These are phyloP conservation scores for Dipodascopsis uninucleata DNA, from an alignment of 805 yeast species.

Conservation along the genomic window DNA sequence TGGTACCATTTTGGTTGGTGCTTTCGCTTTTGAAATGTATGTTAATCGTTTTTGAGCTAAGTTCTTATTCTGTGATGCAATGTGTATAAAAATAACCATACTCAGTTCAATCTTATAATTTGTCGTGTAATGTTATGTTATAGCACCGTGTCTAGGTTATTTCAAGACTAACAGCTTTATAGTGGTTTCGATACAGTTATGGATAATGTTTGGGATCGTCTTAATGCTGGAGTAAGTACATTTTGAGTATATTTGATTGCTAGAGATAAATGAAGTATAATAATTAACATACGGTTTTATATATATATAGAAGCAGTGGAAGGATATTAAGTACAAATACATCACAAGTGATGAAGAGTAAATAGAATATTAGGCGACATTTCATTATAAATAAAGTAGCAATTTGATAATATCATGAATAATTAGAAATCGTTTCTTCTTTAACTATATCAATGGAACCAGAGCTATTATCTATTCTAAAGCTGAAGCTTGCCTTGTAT, in stretches of 20 bases:
- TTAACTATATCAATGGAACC: no score
- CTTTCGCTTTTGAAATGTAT: slow-evolving; percentile 71
- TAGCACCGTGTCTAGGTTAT: background rate
- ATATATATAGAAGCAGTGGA: slow-evolving; percentile 25
- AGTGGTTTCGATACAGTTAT: slow-evolving; percentile 37
- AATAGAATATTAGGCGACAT: no score
- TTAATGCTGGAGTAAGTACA: slow-evolving; percentile 39
- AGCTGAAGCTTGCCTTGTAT: no score
- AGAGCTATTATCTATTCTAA: no score
- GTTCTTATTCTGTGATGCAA: background rate
- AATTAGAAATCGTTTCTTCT: no score
- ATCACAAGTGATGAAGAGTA: slow-evolving; percentile 16
- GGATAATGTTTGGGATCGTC: slow-evolving; percentile 38
- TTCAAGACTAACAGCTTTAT: background rate
- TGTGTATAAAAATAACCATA: background rate
- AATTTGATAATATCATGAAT: no score
- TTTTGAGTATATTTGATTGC: background rate
- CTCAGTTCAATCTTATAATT: background rate
- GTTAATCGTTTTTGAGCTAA: slow-evolving; percentile 2
- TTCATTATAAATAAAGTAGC: no score
- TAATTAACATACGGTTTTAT: no score
- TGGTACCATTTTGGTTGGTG: slow-evolving; percentile 68
- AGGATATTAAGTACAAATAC: slow-evolving; percentile 25
- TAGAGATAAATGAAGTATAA: background rate
- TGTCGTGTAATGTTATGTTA: background rate